Evolutionary conservation across 179 eudicot genomes (phyloP), one percentile per base, ranked within the genome.

Genomic region (Spinacia oleracea): DNA sequence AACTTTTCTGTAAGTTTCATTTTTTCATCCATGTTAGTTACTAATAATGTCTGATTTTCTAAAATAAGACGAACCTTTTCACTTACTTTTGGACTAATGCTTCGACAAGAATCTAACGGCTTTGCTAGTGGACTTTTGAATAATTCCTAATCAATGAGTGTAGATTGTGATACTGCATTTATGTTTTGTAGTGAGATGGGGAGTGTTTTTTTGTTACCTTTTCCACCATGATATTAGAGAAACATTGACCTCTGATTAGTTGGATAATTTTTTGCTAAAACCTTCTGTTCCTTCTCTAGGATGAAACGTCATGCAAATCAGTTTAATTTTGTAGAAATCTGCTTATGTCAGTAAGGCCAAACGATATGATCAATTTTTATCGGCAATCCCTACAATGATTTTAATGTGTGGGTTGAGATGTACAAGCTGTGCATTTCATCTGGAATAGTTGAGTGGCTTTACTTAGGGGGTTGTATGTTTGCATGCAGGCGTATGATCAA

Each of bases 401-500:
- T 60, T 60, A 7, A 60, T 60, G 31, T 60, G 18, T 29, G 29
- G 27, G 66, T 29, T 60, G 34, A 60, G 66, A 29, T 18, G 4
- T 27, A 29, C 66, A 25, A 60, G 18, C 35, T 27, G 3, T 5
- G 9, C 7, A 29, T 60, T 60, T 29, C 34, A 27, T 60, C 6
- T 48, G 53, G 53, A 15, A 48, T 15, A n/a, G 48, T 50, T 46
- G 34, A 10, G 38, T 58, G 60, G 40, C 32, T 60, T 42, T 31
- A 64, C 77, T 83, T 8, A 78, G 27, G 29, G 55, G 50, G 58
- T n/a, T 25, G 6, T 16, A 31, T 80, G 58, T 58, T 80, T 75
- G 27, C 45, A 12, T 79, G 83, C 97, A 95, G 97, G 89, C 88
- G 40, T 95, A 93, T 80, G 91, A 87, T 78, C 88, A 90, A 25